These are phyloP conservation scores for Metschnikowia continentalis DNA, from an alignment of 805 yeast genomes.

Conservation along the genomic window DNA sequence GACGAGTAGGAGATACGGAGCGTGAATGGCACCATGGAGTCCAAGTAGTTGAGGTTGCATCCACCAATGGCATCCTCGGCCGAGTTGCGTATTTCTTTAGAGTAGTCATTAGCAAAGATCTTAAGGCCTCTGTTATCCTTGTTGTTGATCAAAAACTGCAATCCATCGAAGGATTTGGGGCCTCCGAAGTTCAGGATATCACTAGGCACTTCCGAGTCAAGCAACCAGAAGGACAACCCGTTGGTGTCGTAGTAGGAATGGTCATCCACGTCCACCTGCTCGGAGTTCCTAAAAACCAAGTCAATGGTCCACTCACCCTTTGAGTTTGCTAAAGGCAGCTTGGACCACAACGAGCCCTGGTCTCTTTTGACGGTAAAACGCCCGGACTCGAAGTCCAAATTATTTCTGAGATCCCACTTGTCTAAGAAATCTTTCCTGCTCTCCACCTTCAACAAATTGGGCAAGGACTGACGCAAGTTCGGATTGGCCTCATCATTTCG, in stretches of 20 bases:
- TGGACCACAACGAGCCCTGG: slow-evolving; percentile 47
- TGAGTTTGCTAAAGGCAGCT: slow-evolving; percentile 20
- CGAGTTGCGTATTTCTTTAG: slow-evolving; percentile 28
- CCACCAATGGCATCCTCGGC: slow-evolving; percentile 44
- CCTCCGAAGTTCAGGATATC: slow-evolving; percentile 45
- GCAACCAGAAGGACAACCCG: slow-evolving; percentile 57
- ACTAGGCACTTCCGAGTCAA: slow-evolving; percentile 26
- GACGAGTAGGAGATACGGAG: slow-evolving; percentile 59
- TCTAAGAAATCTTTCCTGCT: slow-evolving; percentile 20
- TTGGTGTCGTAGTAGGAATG: slow-evolving; percentile 32
- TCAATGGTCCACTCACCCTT: slow-evolving; percentile 53
- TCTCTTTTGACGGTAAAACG: slow-evolving; percentile 39
- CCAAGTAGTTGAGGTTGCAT: slow-evolving; percentile 58
- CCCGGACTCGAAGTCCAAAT: slow-evolving; percentile 45
- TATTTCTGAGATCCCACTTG: slow-evolving; percentile 40
- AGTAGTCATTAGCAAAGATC: slow-evolving; percentile 59
- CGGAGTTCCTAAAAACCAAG: slow-evolving; percentile 58
- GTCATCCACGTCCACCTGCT: slow-evolving; percentile 30
- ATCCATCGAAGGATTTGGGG: slow-evolving; percentile 57
- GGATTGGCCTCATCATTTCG: slow-evolving; percentile 6
- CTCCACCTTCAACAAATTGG: slow-evolving; percentile 33
- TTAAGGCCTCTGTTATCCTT: slow-evolving; percentile 48
- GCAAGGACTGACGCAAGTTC: slow-evolving; percentile 25
- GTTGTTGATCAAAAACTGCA: slow-evolving; percentile 56
- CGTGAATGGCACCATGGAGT: slow-evolving; percentile 66